phyloP scores from a whole-genome alignment of 1,284 basidiomycete species.

The Pseudozyma flocculosa region DNA sequence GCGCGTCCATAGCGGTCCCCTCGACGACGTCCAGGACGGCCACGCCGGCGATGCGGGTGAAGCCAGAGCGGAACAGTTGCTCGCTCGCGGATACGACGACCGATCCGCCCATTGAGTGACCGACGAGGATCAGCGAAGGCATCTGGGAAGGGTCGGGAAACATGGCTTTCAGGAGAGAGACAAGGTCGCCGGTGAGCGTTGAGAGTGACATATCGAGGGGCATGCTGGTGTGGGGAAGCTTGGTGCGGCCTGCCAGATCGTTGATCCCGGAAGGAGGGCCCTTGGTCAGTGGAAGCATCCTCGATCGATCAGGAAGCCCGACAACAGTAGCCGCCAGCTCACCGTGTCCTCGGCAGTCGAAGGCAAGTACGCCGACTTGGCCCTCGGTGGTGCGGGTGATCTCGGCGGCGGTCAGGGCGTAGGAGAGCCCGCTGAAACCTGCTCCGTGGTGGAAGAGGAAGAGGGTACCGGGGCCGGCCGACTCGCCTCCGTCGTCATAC shows the following conservation, averaged over 20 bases:
- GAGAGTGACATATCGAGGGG: slow-evolving; percentile 47
- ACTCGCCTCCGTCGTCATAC: slow-evolving; percentile 53
- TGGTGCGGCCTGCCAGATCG: slow-evolving; percentile 1
- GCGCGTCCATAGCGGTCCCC: slow-evolving; percentile 89
- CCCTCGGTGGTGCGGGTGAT: slow-evolving; percentile 67
- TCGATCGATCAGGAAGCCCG: no score
- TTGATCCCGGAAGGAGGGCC: no score
- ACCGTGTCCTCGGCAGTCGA: slow-evolving; percentile 90
- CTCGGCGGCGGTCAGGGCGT: slow-evolving; percentile 82
- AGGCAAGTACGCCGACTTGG: slow-evolving; percentile 77
- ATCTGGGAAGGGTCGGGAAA: slow-evolving; percentile 27
- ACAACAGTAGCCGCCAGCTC: no score
- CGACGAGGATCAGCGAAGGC: slow-evolving; percentile 47
- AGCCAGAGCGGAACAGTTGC: slow-evolving; percentile 17
- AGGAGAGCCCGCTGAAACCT: slow-evolving; percentile 83
- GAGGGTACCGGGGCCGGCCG: slow-evolving; percentile 64
- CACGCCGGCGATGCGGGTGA: slow-evolving; percentile 69
- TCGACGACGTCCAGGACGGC: slow-evolving; percentile 94
- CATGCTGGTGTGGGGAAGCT: slow-evolving; percentile 2
- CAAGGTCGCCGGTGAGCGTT: slow-evolving; percentile 36
- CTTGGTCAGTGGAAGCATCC: no score
- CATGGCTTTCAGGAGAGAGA: slow-evolving; percentile 26
- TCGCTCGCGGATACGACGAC: slow-evolving; percentile 43
- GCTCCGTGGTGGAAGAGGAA: slow-evolving; percentile 93
- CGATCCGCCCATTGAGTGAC: slow-evolving; percentile 60